Evolutionary conservation across 495 filamentous ascomycete species (phyloP), one percentile per base, ranked within the genome.

Genomic region (Haplographium delicatum): DNA sequence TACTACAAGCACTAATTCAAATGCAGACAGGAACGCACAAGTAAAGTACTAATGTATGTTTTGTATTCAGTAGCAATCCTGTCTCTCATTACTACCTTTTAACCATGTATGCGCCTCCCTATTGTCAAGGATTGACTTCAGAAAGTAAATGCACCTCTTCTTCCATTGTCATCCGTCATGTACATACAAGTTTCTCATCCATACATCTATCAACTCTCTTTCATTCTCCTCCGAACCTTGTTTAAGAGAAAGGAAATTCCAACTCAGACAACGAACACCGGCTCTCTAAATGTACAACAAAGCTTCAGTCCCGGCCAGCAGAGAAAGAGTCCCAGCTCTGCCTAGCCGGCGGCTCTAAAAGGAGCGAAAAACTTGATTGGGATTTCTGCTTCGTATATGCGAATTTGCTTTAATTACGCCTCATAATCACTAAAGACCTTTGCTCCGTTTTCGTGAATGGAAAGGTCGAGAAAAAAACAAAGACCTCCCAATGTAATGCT

Each of bases 281-380:
- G 38, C 45, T 25, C 28, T 53, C 25, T 58, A 58, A 50, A 50
- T 53, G 55, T 58, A 58, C 55, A 58, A 42, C 49, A 42, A 51
- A 47, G 53, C 45, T 42, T n/a, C 27, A 22, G 22, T 51, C 56
- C 46, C 38, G 38, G 34, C 47, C 51, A 35, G 57, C 51, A 56
- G 47, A 56, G 44, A 50, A 26, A 54, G 44, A 31, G 31, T 30
- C 24, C 28, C 39, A 45, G 46, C 51, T 48, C 47, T 41, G 56
- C 47, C 43, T 38, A 37, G 51, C 46, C 49, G 20, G 53, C 41
- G 47, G 53, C 47, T 40, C 44, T 26, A 27, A 20, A 27, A 47
- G 47, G 23, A 50, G 22, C 4, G 20, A 18, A 16, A 27, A 42
- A 44, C 43, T 41, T 13, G 28, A 26, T 50, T 25, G 23, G 31